Percentiles rank a stretch among this genome's conserved stretches.
Conservation (phyloP, 257 asterid species). For the Capsicum chinense region DNA sequence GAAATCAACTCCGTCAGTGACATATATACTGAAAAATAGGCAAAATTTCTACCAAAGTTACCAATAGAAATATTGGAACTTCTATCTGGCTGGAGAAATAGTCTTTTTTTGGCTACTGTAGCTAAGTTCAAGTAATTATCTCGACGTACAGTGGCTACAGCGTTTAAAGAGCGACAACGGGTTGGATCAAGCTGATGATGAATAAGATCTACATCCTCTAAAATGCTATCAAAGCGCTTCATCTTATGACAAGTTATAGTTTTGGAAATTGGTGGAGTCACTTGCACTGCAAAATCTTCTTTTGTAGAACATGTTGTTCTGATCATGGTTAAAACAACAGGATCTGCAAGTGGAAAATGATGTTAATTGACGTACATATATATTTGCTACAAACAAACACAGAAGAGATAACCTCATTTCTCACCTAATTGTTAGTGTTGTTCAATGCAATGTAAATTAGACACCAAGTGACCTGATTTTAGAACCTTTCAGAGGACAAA, state of each 20-base stretch:
- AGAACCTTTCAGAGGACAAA: background rate
- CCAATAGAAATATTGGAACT: too few species aligned
- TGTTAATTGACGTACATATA: background rate
- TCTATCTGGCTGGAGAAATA: too few species aligned
- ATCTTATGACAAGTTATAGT: conserved; percentile 43
- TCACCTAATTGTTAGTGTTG: too few species aligned
- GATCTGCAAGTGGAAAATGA: conserved; percentile 7
- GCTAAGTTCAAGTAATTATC: background rate
- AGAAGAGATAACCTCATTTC: too few species aligned
- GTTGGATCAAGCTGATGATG: conserved; percentile 29
- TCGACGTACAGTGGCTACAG: conserved; percentile 36
- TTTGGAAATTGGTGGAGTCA: conserved; percentile 53
- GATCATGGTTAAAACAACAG: conserved; percentile 38
- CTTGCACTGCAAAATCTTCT: conserved; percentile 33
- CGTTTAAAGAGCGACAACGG: conserved; percentile 30
- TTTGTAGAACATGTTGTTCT: conserved; percentile 24
- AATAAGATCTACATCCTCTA: conserved; percentile 9
- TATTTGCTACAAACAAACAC: too few species aligned
- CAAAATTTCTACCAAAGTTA: too few species aligned
- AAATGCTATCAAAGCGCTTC: conserved; percentile 54
- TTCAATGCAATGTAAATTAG: background rate
- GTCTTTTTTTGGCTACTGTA: too few species aligned
- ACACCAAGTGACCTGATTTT: background rate
- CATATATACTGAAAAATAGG: too few species aligned
- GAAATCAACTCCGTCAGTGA: too few species aligned